Evolutionary conservation across 2,329 filamentous ascomycete species (phyloP).

Genomic region (Raffaelea ambrosiae): DNA sequence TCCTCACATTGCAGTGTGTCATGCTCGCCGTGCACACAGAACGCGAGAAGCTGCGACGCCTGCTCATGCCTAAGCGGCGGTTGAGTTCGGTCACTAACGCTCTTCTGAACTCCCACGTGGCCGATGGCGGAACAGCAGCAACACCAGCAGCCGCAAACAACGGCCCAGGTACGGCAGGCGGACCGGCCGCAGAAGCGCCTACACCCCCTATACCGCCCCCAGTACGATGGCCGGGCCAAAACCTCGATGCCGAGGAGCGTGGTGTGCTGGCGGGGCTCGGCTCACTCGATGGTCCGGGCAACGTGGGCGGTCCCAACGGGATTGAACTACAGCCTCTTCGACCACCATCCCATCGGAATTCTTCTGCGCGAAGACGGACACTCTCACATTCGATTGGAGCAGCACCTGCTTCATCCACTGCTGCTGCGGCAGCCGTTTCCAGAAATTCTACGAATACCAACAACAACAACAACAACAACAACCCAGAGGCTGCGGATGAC

Average conservation of each 20-base stretch:
- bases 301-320: background rate
- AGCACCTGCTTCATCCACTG: too few relatives aligned
- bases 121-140: too few relatives aligned
- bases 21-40: conserved; percentile 58
- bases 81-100: background rate
- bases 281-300: too few relatives aligned
- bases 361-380: background rate
- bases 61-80: conserved; percentile 24
- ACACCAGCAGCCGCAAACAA: too few relatives aligned
- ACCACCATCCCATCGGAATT: background rate
- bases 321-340: background rate
- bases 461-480: too few relatives aligned
- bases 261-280: conserved; percentile 34
- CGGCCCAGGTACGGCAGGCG: conserved; percentile 5
- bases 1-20: conserved; percentile 51
- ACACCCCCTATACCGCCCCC: too few relatives aligned
- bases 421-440: too few relatives aligned
- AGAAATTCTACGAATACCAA: too few relatives aligned
- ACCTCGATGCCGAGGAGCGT: conserved; percentile 49
- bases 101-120: too few relatives aligned
- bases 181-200: conserved; percentile 16
- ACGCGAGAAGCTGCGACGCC: conserved; percentile 45
- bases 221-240: conserved; percentile 23
- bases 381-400: too few relatives aligned
- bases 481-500: conserved; percentile 2